Evolutionary conservation across 1,284 basidiomycete species (phyloP).

Genomic region (Singerocomus rubriflavus): DNA sequence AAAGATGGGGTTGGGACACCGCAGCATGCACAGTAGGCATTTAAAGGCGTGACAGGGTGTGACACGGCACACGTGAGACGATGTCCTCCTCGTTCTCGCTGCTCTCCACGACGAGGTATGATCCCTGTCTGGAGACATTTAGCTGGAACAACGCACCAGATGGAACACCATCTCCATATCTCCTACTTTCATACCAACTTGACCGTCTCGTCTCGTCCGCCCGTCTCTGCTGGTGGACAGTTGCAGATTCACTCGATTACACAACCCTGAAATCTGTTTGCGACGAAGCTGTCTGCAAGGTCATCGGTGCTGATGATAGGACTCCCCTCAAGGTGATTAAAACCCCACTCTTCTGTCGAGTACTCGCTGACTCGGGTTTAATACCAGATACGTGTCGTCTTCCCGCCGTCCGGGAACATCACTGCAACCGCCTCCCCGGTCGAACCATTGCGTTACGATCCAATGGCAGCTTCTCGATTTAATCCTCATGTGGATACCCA

Average conservation of each 20-base stretch:
- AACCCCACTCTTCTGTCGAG: not conserved
- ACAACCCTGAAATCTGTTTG: conserved; percentile 41
- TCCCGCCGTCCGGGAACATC: conserved; percentile 46
- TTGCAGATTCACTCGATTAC: conserved; percentile 38
- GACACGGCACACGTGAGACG: conserved; percentile 7
- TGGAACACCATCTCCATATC: conserved; percentile 48
- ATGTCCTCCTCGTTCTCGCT: conserved; percentile 14
- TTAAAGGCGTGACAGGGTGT: conserved; percentile 25
- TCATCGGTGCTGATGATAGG: conserved; percentile 19
- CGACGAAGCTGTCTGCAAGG: conserved; percentile 38
- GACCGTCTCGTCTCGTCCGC: conserved; percentile 55
- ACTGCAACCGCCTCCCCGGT: conserved; percentile 41
- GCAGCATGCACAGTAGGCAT: conserved; percentile 20
- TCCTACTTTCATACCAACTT: conserved; percentile 57
- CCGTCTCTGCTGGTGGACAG: conserved; percentile 47
- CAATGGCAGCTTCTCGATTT: conserved; percentile 39
- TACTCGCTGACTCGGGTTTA: not conserved
- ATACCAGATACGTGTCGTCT: conserved; percentile 54
- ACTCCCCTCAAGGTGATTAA: conserved; percentile 37
- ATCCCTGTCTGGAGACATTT: conserved; percentile 43
- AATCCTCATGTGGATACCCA: conserved; percentile 33
- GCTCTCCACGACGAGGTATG: conserved; percentile 43
- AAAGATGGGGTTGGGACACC: conserved; percentile 17
- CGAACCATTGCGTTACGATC: conserved; percentile 41
- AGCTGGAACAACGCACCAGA: conserved; percentile 57